phyloP scores from a whole-genome alignment of 1,284 basidiomycete genomes.

The Violaceomyces palustris region DNA sequence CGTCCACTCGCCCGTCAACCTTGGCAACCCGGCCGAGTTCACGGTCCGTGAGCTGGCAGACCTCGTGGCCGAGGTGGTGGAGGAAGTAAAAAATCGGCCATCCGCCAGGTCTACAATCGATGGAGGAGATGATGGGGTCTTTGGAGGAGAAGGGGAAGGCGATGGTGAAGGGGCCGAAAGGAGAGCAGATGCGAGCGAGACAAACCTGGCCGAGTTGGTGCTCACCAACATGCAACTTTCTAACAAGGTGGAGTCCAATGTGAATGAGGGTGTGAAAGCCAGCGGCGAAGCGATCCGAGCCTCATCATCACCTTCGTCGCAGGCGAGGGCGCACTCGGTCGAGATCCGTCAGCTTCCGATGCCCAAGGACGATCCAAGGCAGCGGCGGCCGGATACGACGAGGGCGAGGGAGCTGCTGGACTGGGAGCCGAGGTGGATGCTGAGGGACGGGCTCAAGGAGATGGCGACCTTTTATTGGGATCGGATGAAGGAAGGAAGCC shows the following conservation, averaged over 20 bases:
- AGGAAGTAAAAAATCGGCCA: slow-evolving; percentile 11
- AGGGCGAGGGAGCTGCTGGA: slow-evolving; percentile 76
- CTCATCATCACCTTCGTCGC: slow-evolving; percentile 52
- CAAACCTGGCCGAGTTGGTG: no score
- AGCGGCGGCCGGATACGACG: slow-evolving; percentile 84
- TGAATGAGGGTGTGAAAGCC: no score
- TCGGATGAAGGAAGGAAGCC: slow-evolving; percentile 24
- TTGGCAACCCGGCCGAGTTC: slow-evolving; percentile 89
- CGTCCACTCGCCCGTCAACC: slow-evolving; percentile 66
- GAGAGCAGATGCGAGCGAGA: no score
- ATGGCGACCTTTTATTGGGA: slow-evolving; percentile 75
- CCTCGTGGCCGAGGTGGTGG: slow-evolving; percentile 43
- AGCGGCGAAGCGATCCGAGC: no score
- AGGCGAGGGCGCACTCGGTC: neutral
- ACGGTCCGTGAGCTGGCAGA: slow-evolving; percentile 63
- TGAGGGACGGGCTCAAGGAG: slow-evolving; percentile 83
- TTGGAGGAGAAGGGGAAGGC: no score
- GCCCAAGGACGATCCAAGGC: slow-evolving; percentile 77
- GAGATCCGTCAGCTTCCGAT: slow-evolving; percentile 46
- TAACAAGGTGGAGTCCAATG: no score
- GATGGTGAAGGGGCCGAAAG: no score
- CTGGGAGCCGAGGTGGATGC: slow-evolving; percentile 91
- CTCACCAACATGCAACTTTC: no score
- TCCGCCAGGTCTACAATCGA: no score
- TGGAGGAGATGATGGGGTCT: no score